phyloP scores from a whole-genome alignment of 164 flowering plant genomes.

The Vitis rupestris region DNA sequence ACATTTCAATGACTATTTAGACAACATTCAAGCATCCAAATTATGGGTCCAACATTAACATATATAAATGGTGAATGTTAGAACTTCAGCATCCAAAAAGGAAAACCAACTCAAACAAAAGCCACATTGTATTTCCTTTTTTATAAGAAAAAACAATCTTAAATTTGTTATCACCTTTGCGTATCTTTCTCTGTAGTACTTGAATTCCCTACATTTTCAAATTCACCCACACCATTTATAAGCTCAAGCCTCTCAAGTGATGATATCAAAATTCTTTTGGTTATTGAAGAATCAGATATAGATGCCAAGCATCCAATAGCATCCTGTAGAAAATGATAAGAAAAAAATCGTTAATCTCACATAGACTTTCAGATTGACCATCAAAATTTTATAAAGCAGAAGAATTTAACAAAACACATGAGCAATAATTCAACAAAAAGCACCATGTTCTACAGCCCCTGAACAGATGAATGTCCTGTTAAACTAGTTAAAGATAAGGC shows the following conservation, averaged over 20 bases:
- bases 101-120: not conserved
- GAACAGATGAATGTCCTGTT: no score
- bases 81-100: not conserved
- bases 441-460: no score
- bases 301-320: slow-evolving; percentile 79
- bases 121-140: not conserved
- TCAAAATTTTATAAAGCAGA: not conserved
- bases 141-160: not conserved
- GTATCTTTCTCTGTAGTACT: slow-evolving; percentile 20
- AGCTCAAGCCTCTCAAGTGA: slow-evolving; percentile 45
- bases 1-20: not conserved
- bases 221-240: slow-evolving; percentile 22
- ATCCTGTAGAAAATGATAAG: slow-evolving; percentile 43
- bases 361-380: not conserved
- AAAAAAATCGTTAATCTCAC: not conserved
- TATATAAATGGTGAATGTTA: not conserved
- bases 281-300: slow-evolving; percentile 54
- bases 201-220: slow-evolving; percentile 20
- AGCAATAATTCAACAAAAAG: not conserved
- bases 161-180: slow-evolving; percentile 33
- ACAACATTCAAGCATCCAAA: not conserved
- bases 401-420: not conserved
- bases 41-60: not conserved
- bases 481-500: no score
- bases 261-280: slow-evolving; percentile 50